phyloP scores from a whole-genome alignment of 1,284 basidiomycete genomes.

The Thelephora terrestris region DNA sequence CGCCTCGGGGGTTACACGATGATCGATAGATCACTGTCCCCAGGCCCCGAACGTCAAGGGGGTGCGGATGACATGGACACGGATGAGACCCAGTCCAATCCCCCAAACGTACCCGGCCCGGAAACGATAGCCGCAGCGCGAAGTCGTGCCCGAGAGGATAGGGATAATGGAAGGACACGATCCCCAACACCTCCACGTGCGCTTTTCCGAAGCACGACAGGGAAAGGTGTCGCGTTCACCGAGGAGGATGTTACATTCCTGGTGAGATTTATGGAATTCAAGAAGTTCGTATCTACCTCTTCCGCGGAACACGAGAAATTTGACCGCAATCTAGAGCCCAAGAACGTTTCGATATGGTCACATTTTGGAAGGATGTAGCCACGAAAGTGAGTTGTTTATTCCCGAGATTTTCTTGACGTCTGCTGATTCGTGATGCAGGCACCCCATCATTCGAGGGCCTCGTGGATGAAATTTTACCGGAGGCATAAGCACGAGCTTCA shows the following conservation, averaged over 20 bases:
- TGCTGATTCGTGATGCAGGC: constrained; percentile 33
- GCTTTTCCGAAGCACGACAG: constrained; percentile 70
- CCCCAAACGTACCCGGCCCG: constrained; percentile 21
- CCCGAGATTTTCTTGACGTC: not conserved
- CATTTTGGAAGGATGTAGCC: constrained; percentile 79
- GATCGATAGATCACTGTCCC: constrained; percentile 26
- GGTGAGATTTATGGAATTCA: constrained; percentile 62
- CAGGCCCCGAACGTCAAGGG: constrained; percentile 25
- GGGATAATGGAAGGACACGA: constrained; percentile 33
- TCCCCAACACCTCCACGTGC: constrained; percentile 72
- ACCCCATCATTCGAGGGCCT: constrained; percentile 77
- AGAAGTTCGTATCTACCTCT: constrained; percentile 36
- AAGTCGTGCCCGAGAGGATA: constrained; percentile 31
- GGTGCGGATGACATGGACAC: constrained; percentile 30
- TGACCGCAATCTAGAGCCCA: constrained; percentile 33
- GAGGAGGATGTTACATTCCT: constrained; percentile 68
- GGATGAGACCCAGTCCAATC: constrained; percentile 19
- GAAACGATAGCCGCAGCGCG: constrained; percentile 36
- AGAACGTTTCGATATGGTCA: constrained; percentile 58
- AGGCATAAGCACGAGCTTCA: constrained; percentile 74
- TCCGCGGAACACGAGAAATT: not conserved
- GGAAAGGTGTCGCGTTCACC: constrained; percentile 78
- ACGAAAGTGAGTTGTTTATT: constrained; percentile 38
- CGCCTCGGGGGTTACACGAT: constrained; percentile 72
- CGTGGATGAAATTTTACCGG: constrained; percentile 85